These are phyloP conservation scores for Populus alba DNA, from an alignment of 345 rosid genomes.

Conservation along the genomic window DNA sequence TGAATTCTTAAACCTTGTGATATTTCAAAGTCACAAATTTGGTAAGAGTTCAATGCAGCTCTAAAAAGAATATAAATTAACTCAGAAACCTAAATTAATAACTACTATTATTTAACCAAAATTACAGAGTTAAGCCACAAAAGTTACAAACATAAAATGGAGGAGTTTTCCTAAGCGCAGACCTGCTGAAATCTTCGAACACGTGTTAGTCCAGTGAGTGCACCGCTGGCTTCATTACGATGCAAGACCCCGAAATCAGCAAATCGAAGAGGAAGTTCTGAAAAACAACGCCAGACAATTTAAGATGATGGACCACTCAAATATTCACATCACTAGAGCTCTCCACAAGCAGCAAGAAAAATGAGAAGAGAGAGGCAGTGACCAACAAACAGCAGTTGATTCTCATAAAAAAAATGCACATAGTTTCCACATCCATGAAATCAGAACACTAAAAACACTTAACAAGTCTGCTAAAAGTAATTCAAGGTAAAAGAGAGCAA, in stretches of 20 bases:
- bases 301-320: not conserved
- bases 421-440: not conserved
- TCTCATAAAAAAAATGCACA: not conserved
- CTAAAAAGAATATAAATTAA: not conserved
- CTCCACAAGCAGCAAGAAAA: not conserved
- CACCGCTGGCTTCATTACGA: conserved; percentile 98
- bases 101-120: not conserved
- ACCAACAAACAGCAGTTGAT: not conserved
- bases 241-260: conserved; percentile 98
- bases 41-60: not conserved
- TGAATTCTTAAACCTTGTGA: not conserved
- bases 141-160: not conserved
- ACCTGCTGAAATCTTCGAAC: conserved; percentile 99
- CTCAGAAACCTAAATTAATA: not conserved
- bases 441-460: not conserved
- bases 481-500: not conserved
- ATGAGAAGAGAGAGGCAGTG: not conserved
- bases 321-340: not conserved
- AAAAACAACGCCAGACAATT: conserved; percentile 2
- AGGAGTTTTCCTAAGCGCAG: conserved; percentile 4
- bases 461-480: not conserved
- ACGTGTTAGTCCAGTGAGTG: conserved; percentile 90
- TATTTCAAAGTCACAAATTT: not conserved
- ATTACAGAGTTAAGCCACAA: not conserved
- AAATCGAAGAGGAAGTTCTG: conserved; percentile 86